Evolutionary conservation across 306 rosid species (phyloP).

Genomic region (Oemleria cerasiformis): DNA sequence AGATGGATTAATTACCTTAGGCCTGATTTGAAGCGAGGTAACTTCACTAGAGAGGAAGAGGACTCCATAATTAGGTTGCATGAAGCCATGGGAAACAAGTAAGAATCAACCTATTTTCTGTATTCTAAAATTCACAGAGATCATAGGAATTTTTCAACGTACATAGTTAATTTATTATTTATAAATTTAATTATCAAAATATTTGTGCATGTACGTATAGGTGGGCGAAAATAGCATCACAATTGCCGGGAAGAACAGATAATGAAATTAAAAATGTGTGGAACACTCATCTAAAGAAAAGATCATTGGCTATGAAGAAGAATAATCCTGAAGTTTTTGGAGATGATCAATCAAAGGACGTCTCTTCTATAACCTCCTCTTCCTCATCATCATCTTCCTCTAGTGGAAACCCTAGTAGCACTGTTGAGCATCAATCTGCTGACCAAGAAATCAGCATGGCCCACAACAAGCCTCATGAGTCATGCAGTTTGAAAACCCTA

Average conservation of each 20-base stretch:
- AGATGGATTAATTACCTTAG: conserved; percentile 98
- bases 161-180: too few relatives aligned
- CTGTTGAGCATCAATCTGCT: conserved; percentile 7
- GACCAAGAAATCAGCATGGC: conserved; percentile 13
- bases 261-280: conserved; percentile 95
- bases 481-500: not conserved
- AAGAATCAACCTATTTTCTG: conserved; percentile 9
- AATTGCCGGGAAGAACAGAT: conserved; percentile 82
- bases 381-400: conserved; percentile 64
- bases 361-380: conserved; percentile 41
- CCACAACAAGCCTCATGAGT: not conserved
- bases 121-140: too few relatives aligned
- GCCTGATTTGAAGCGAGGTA: conserved; percentile 89
- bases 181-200: not conserved
- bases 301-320: conserved; percentile 23
- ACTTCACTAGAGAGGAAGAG: conserved; percentile 69
- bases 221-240: conserved; percentile 91
- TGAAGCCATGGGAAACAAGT: conserved; percentile 74
- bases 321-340: conserved; percentile 1
- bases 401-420: conserved; percentile 20
- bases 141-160: too few relatives aligned
- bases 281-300: conserved; percentile 94
- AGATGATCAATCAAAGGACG: conserved; percentile 43
- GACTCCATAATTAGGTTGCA: conserved; percentile 61
- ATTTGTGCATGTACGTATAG: conserved; percentile 34